Evolutionary conservation across 129 eudicot species (phyloP).

Genomic region (Flaveria sonorensis): DNA sequence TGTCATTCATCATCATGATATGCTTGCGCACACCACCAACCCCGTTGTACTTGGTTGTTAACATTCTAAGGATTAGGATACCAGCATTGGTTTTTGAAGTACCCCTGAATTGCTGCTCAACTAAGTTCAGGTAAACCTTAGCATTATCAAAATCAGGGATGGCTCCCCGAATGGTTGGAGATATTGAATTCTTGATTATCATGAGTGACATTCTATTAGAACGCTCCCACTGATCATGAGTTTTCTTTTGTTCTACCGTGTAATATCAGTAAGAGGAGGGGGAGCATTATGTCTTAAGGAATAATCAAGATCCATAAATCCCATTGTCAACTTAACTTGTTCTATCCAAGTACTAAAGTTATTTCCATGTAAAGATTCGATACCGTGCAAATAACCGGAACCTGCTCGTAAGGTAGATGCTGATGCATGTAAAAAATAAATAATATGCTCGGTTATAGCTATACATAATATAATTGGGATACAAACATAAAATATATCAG

Average conservation of each 20-base stretch:
- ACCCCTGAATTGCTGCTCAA: not conserved
- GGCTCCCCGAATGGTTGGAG: not conserved
- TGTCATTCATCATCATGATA: too few relatives aligned
- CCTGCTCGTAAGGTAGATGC: not conserved
- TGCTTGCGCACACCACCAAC: too few relatives aligned
- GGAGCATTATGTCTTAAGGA: not conserved
- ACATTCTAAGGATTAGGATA: not conserved
- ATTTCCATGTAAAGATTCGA: too few relatives aligned
- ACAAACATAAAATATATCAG: too few relatives aligned
- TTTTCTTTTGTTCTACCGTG: not conserved
- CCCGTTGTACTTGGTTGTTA: not conserved
- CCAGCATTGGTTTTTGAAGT: not conserved
- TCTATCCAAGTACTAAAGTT: too few relatives aligned
- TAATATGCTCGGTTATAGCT: not conserved
- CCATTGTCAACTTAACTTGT: not conserved
- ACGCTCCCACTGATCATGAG: not conserved
- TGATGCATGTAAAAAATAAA: not conserved
- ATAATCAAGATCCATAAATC: not conserved
- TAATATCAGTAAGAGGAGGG: not conserved
- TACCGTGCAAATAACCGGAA: not conserved
- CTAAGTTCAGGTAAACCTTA: not conserved
- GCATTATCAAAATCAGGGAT: not conserved
- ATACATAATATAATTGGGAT: too few relatives aligned
- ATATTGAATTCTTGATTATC: slow-evolving; percentile 6
- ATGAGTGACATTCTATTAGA: not conserved